Base-by-base conservation (phyloP, 192 early-diverging fungal genomes). In the Lunasporangiospora selenospora region DNA sequence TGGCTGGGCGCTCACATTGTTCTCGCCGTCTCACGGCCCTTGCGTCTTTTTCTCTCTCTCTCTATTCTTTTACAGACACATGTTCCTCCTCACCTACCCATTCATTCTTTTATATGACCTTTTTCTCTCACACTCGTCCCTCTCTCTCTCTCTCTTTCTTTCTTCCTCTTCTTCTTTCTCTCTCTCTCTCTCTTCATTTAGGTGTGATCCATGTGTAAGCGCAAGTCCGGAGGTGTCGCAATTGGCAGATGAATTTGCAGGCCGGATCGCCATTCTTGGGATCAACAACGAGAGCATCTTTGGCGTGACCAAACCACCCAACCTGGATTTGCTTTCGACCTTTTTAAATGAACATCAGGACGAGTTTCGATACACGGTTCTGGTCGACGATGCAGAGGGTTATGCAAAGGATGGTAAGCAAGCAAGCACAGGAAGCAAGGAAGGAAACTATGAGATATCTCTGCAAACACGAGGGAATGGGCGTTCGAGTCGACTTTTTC, bases 221-320 rank as follows among this genome's bases (percentile, higher is more conserved):
- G 43, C 69, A 46, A 42, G 60, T 37, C 69, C 69, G 33, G 69
- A 58, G 32, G 60, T 73, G 7, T 73, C 69, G 13, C 54, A 73
- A 24, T 27, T 73, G 69, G 58, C 69, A 27, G 69, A 73, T 7
- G 69, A 73, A 23, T 73, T 53, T 21, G 46, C 69, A 33, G 60
- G 69, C 24, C 44, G 30, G 27, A 49, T 62, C 4, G 69, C 60
- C 12, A 53, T 73, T 13, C 23, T 47, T 47, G 69, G 69, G 24
- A 62, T 73, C 26, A 73, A 73, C 34, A 73, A 73, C 34, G 69
- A 73, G 26, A 73, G 69, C 32, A 62, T 73, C 29, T 73, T 73
- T 26, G 31, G 48, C 27, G 23, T 42, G 8, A 63, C 53, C 31
- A 62, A 63, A 63, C 69, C 69, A 36, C 45, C 59, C 26, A 58